Evolutionary conservation across 139 green algal species (phyloP).

Genomic region (Chlorella vulgaris): DNA sequence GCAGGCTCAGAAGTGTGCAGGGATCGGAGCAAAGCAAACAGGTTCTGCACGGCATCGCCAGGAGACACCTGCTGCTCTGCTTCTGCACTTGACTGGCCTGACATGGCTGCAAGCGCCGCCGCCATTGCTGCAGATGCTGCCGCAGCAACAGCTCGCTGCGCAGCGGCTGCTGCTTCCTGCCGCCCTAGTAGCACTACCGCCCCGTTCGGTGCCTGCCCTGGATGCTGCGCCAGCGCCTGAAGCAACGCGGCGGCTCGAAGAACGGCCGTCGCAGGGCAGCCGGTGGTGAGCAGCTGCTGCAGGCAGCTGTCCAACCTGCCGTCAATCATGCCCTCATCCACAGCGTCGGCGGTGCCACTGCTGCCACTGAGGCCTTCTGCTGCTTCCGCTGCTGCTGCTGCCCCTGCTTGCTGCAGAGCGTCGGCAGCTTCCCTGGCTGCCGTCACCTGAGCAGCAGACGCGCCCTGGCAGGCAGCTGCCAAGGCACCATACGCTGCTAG

Average conservation of each 20-base stretch:
- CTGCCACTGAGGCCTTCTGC: not conserved
- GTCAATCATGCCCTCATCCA: not conserved
- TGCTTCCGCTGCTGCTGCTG: not conserved
- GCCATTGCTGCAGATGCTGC: slow-evolving; percentile 1
- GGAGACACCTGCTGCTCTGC: slow-evolving; percentile 27
- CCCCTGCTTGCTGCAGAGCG: slow-evolving; percentile 7
- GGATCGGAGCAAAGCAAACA: slow-evolving; percentile 37
- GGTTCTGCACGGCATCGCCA: slow-evolving; percentile 39
- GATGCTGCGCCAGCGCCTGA: not conserved
- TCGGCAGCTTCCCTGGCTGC: not conserved
- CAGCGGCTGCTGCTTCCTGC: not conserved
- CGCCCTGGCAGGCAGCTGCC: not conserved
- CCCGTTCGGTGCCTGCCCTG: not conserved
- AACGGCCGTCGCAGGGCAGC: not conserved
- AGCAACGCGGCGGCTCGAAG: not conserved
- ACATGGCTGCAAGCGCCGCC: not conserved
- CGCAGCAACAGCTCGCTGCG: not conserved
- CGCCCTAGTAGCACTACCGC: not conserved
- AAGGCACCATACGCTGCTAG: not conserved
- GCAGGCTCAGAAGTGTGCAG: slow-evolving; percentile 3
- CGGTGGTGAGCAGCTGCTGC: slow-evolving; percentile 7
- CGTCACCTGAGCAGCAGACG: not conserved
- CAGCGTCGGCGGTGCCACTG: no score
- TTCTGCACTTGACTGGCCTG: not conserved
- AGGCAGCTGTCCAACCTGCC: not conserved